Evolutionary conservation across 148 eudicot species (phyloP).

Genomic region (Rhododendron ovatum): DNA sequence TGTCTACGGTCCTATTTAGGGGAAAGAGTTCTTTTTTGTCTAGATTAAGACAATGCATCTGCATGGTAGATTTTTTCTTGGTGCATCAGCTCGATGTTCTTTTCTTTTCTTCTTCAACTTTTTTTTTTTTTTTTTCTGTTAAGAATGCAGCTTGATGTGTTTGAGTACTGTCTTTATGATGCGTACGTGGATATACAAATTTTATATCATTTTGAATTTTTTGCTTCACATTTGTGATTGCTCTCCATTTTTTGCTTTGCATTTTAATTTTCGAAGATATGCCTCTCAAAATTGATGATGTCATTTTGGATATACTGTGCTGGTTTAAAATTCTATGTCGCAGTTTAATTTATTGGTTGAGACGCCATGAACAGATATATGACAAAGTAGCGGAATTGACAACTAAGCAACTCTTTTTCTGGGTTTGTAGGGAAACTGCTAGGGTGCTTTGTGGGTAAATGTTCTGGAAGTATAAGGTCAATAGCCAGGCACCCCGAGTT

Average conservation of each 20-base stretch:
- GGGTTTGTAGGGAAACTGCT: conserved; percentile 60
- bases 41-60: neutral
- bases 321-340: neutral
- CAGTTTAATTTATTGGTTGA: neutral
- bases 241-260: neutral
- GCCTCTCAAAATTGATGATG: neutral
- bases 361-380: neutral
- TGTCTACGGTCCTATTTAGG: neutral
- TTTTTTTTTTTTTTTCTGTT: neutral
- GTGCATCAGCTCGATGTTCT: neutral
- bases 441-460: conserved; percentile 88
- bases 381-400: neutral
- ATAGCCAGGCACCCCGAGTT: conserved; percentile 78
- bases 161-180: neutral
- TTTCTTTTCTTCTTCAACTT: too few relatives aligned
- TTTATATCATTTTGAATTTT: neutral
- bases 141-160: neutral
- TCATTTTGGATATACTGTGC: neutral
- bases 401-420: conserved; percentile 9
- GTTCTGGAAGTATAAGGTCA: conserved; percentile 94
- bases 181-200: neutral
- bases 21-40: neutral
- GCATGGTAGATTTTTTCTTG: neutral
- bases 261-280: neutral
- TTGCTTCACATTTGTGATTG: neutral